Evolutionary conservation across 805 yeast species (phyloP).

Genomic region (Ascoidea asiatica): DNA sequence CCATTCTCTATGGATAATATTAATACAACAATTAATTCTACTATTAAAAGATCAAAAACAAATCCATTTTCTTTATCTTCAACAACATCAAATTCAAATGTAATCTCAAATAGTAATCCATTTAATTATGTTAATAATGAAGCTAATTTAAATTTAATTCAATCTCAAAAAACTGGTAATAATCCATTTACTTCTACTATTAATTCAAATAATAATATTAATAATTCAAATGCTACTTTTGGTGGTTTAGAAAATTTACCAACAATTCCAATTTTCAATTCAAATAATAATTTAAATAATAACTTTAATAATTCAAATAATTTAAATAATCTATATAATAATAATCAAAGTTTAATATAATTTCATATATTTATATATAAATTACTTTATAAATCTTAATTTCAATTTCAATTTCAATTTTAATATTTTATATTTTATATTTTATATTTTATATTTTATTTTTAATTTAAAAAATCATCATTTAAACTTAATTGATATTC

Average conservation of each 20-base stretch:
- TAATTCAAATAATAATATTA: conserved; percentile 11
- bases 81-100: no score
- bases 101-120: not conserved
- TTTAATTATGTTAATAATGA: no score
- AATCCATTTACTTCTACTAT: conserved; percentile 28
- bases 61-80: conserved; percentile 16
- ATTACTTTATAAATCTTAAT: no score
- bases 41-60: conserved; percentile 5
- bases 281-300: no score
- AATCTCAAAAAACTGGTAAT: conserved; percentile 18
- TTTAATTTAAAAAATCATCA: conserved; percentile 13
- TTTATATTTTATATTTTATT: no score
- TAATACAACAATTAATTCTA: conserved; percentile 9
- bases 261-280: conserved; percentile 57
- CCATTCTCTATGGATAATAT: conserved; percentile 23
- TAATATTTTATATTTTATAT: no score
- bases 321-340: no score
- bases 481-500: conserved; percentile 29
- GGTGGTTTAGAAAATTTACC: conserved; percentile 61
- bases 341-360: no score
- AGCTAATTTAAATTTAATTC: conserved; percentile 4
- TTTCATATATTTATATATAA: no score
- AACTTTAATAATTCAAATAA: no score
- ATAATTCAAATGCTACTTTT: conserved; percentile 35
- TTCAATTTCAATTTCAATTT: no score